Evolutionary conservation across 2,329 filamentous ascomycete species (phyloP).

Genomic region (Neoascochyta sp.): DNA sequence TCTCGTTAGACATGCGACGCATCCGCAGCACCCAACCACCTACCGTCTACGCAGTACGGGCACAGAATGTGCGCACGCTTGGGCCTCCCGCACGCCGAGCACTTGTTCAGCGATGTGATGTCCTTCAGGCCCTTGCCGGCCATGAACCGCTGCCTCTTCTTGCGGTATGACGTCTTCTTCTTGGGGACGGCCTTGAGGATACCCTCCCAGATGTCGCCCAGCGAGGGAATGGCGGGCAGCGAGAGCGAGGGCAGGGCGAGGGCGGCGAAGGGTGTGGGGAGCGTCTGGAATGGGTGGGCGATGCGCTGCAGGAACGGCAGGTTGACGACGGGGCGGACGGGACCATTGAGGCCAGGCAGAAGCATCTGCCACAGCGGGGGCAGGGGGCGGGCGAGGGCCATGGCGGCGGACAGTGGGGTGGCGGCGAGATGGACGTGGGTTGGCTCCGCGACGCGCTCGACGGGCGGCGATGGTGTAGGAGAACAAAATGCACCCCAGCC

Average conservation of each 20-base stretch:
- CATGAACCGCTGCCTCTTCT: slow-evolving; percentile 89
- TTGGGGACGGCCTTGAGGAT: slow-evolving; percentile 91
- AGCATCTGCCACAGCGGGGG: slow-evolving; percentile 49
- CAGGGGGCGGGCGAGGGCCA: slow-evolving; percentile 42
- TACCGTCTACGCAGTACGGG: slow-evolving; percentile 80
- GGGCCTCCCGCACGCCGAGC: slow-evolving; percentile 78
- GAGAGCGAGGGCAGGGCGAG: slow-evolving; percentile 51
- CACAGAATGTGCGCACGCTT: slow-evolving; percentile 91
- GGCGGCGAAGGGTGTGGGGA: slow-evolving; percentile 58
- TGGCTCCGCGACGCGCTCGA: slow-evolving; percentile 7
- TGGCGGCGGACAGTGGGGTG: slow-evolving; percentile 12
- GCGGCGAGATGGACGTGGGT: slow-evolving; percentile 3
- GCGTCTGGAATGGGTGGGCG: slow-evolving; percentile 50
- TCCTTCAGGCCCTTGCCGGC: slow-evolving; percentile 94
- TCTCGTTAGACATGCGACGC: not conserved
- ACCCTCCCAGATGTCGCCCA: slow-evolving; percentile 89
- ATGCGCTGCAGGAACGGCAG: slow-evolving; percentile 45
- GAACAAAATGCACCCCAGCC: slow-evolving; percentile 27
- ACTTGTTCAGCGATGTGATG: slow-evolving; percentile 79
- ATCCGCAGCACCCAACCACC: slow-evolving; percentile 30
- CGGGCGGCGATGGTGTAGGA: slow-evolving; percentile 24
- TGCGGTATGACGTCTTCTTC: slow-evolving; percentile 97
- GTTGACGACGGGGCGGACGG: slow-evolving; percentile 38
- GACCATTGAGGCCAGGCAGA: slow-evolving; percentile 49
- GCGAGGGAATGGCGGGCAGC: slow-evolving; percentile 38